Conservation (phyloP, 768 basidiomycete species). For the Naganishia vaughanmartiniae region DNA sequence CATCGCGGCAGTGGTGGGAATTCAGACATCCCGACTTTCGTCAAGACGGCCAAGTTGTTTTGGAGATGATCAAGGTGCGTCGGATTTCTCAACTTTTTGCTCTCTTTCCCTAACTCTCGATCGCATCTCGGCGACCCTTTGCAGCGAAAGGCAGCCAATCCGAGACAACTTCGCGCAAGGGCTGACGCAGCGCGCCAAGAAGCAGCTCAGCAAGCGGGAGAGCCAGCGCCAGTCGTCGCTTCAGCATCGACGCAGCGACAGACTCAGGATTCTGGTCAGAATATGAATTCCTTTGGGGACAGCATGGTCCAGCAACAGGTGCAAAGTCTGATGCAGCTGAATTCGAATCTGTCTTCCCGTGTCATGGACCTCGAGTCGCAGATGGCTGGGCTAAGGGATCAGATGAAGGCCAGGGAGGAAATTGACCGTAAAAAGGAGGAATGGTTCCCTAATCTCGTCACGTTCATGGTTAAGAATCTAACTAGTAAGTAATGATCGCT, state of each 20-base stretch:
- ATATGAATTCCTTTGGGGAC: constrained; percentile 1
- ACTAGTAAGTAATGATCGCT: constrained; percentile 35
- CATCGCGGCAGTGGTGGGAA: constrained; percentile 7
- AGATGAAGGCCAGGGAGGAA: constrained; percentile 40
- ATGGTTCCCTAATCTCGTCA: constrained; percentile 33
- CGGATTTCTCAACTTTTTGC: too few species aligned
- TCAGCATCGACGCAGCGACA: constrained; percentile 22
- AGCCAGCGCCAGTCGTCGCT: background rate
- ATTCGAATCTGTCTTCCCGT: constrained; percentile 14
- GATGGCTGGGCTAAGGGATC: constrained; percentile 38
- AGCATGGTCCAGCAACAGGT: constrained; percentile 32
- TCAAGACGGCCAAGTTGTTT: constrained; percentile 5
- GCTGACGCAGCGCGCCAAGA: constrained; percentile 18
- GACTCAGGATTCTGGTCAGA: background rate
- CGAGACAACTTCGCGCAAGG: constrained; percentile 35
- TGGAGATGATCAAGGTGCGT: constrained; percentile 16
- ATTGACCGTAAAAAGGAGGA: constrained; percentile 35
- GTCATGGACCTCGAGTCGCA: constrained; percentile 25
- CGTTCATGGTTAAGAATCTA: constrained; percentile 42
- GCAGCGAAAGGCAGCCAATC: constrained; percentile 43
- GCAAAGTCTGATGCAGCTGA: constrained; percentile 34
- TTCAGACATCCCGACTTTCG: constrained; percentile 22
- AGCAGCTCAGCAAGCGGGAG: constrained; percentile 6
- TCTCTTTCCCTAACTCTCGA: background rate
- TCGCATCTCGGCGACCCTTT: background rate